Conservation (phyloP, 768 basidiomycete species). For the Rhodotorula taiwanensis region DNA sequence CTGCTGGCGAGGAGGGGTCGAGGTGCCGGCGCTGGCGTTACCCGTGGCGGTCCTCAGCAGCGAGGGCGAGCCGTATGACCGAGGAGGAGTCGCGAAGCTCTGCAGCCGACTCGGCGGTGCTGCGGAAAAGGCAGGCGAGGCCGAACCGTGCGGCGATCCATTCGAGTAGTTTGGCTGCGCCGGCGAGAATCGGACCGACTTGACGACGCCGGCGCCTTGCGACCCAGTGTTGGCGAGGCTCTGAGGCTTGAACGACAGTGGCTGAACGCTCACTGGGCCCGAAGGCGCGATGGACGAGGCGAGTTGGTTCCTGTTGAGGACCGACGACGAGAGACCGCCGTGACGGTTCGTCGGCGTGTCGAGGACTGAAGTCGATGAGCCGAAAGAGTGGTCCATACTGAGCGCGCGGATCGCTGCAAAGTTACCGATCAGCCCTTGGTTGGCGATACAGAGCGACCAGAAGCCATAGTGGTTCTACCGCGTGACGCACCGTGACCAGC, state of each 20-base stretch:
- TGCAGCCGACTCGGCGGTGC: conserved; percentile 18
- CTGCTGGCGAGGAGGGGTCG: background rate
- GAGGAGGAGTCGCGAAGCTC: conserved; percentile 16
- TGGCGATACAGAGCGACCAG: too few species aligned
- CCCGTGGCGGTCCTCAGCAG: conserved; percentile 16
- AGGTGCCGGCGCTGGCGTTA: background rate
- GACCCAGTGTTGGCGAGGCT: background rate
- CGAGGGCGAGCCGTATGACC: conserved; percentile 7
- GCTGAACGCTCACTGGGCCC: conserved; percentile 6
- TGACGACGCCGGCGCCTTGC: background rate
- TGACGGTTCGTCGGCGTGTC: conserved; percentile 24
- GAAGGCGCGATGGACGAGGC: conserved; percentile 11
- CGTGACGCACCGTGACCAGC: too few species aligned
- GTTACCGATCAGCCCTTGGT: too few species aligned
- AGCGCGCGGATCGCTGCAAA: too few species aligned
- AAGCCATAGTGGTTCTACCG: too few species aligned
- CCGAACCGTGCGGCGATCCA: background rate
- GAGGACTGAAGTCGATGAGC: conserved; percentile 20
- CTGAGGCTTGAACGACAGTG: conserved; percentile 13
- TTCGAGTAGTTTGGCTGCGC: conserved; percentile 7
- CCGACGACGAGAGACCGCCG: conserved; percentile 1
- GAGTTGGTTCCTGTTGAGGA: conserved; percentile 20
- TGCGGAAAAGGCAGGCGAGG: conserved; percentile 12
- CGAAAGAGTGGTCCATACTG: conserved; percentile 18
- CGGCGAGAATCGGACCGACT: conserved; percentile 30